Evolutionary conservation across 2,329 filamentous ascomycete species (phyloP), one percentile per base, ranked within the genome.

Genomic region (Mycosphaerelloides madeirae): DNA sequence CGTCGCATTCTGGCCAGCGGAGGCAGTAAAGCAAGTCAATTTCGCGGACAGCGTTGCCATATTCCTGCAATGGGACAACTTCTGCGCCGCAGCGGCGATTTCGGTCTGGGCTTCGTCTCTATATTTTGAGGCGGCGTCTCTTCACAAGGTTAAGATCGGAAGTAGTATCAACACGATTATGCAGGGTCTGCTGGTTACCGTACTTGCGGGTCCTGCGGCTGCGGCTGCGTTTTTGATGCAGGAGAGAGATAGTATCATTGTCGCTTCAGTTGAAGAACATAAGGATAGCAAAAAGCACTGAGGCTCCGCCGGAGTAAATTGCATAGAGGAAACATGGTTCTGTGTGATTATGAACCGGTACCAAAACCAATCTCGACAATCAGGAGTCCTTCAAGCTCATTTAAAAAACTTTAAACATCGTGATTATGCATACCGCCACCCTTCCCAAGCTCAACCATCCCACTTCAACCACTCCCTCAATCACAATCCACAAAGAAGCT

Each of bases 21-120:
- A 25, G 3, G 39, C 41, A 7, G 43, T 46, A 13, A 14, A 33
- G n/a, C 39, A 44, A 14, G 51, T 49, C 12, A 20, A 48, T 1
- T 49, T 51, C 18, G 48, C 46, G 9, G 43, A 44, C n/a, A 52
- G 48, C 2, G 54, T 53, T 3, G 52, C 54, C 9, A 50, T 48
- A 6, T 56, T 56, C 35, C 32, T 56, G 31, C 54, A 56, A 37
- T 56, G 54, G 54, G 54, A 56, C 36, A 48, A 55, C 29, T 38
- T 48, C 4, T 52, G 49, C 34, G 50, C 54, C 9, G 36, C 43
- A 8, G 33, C 45, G 8, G 52, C 54, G 11, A 50, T 55, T 38
- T 22, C 50, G 9, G 41, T 55, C 20, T 56, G 53, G 53, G 51
- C 53, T 2, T 38, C 36, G 12, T 39, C 40, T 2, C 41, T 54